Evolutionary conservation across 1,284 basidiomycete genomes (phyloP).

Genomic region (Rhodotorula glutinis): DNA sequence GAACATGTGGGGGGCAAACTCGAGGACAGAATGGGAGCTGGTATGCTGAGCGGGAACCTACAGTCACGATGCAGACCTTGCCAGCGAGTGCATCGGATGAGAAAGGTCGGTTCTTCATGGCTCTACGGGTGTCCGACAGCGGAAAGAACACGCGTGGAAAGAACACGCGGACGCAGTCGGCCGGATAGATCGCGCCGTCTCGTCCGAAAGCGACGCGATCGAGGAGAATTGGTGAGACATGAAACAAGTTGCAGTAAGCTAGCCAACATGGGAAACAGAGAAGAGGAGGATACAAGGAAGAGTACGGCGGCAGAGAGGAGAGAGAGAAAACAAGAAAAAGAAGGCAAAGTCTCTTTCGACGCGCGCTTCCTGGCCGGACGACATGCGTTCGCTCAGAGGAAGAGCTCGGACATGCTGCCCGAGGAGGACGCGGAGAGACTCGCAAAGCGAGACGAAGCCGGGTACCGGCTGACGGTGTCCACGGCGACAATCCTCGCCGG

Average conservation of each 20-base stretch:
- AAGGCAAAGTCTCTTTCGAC: background rate
- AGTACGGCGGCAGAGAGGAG: too few species aligned
- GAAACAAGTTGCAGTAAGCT: too few species aligned
- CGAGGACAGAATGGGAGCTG: background rate
- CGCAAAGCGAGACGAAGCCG: background rate
- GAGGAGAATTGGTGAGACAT: too few species aligned
- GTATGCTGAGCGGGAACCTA: background rate
- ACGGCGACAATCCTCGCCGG: background rate
- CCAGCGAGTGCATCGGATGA: background rate
- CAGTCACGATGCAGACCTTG: slow-evolving; percentile 16
- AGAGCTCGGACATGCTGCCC: slow-evolving; percentile 1
- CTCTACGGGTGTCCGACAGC: background rate
- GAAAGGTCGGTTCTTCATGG: background rate
- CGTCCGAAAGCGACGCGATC: too few species aligned
- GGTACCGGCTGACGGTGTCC: background rate
- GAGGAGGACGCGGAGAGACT: background rate
- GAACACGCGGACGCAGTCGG: background rate
- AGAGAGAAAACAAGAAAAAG: too few species aligned
- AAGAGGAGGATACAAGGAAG: too few species aligned
- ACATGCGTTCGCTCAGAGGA: background rate
- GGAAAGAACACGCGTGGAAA: background rate
- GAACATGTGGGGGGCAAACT: background rate
- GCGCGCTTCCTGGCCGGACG: background rate
- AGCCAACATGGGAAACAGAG: too few species aligned
- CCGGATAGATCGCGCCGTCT: too few species aligned